phyloP scores from a whole-genome alignment of 495 filamentous ascomycete genomes.

The Podospora sp. region DNA sequence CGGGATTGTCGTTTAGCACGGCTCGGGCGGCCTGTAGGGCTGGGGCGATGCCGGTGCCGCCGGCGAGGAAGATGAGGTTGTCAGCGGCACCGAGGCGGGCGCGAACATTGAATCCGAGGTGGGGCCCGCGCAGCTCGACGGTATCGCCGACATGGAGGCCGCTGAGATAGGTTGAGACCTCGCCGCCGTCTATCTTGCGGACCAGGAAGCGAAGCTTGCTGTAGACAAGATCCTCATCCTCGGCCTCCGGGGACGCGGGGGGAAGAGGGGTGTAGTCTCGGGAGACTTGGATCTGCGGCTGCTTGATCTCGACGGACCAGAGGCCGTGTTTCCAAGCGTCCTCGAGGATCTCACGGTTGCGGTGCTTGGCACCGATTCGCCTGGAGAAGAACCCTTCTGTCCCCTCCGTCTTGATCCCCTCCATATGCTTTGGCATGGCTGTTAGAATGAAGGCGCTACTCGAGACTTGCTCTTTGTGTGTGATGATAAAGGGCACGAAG shows the following conservation, averaged over 20 bases:
- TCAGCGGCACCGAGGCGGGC: slow-evolving; percentile 41
- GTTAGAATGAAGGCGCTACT: slow-evolving; percentile 76
- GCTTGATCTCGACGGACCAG: slow-evolving; percentile 90
- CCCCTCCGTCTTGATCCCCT: no score
- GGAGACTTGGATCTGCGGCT: slow-evolving; percentile 88
- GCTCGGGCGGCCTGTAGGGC: slow-evolving; percentile 76
- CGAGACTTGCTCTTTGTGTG: slow-evolving; percentile 68
- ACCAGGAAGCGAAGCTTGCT: slow-evolving; percentile 52
- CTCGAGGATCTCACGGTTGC: slow-evolving; percentile 5
- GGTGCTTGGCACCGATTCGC: no score
- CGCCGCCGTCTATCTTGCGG: slow-evolving; percentile 48
- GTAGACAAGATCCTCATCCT: slow-evolving; percentile 52
- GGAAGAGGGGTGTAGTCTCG: slow-evolving; percentile 89
- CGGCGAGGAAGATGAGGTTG: slow-evolving; percentile 78
- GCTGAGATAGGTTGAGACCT: slow-evolving; percentile 69
- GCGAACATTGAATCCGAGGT: slow-evolving; percentile 66
- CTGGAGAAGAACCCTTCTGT: no score
- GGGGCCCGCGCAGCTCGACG: slow-evolving; percentile 78
- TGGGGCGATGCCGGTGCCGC: slow-evolving; percentile 91
- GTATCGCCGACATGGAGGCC: slow-evolving; percentile 58
- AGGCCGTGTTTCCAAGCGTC: slow-evolving; percentile 56
- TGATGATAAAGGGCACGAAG: slow-evolving; percentile 68
- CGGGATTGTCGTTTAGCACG: slow-evolving; percentile 48
- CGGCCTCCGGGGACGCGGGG: slow-evolving; percentile 53
- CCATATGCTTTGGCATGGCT: slow-evolving; percentile 46